These are phyloP conservation scores for Pyrenophora teres DNA, from an alignment of 2,329 filamentous ascomycete species.

Conservation along the genomic window DNA sequence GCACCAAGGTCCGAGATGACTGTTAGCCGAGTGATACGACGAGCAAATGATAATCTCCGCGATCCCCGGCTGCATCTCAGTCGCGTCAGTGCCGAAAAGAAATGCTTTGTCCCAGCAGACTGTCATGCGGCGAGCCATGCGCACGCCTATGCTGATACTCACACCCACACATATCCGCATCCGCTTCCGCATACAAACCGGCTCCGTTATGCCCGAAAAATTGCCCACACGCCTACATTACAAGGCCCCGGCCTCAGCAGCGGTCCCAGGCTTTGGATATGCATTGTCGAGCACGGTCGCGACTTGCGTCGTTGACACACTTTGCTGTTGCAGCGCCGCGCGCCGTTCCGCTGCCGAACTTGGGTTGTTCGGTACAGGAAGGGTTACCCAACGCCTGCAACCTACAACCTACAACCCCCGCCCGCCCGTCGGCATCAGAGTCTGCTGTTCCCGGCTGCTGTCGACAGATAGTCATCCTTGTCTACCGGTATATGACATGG, in stretches of 20 bases:
- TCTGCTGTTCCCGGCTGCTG: no score
- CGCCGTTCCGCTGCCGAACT: slow-evolving; percentile 29
- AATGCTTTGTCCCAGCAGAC: slow-evolving; percentile 14
- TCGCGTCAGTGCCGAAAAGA: slow-evolving; percentile 17
- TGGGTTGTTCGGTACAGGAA: slow-evolving; percentile 8
- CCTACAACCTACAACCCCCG: neutral
- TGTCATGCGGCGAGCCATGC: slow-evolving; percentile 12
- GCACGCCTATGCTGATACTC: slow-evolving; percentile 6
- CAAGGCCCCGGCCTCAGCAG: no score
- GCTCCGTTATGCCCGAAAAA: slow-evolving; percentile 1
- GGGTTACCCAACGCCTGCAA: slow-evolving; percentile 8
- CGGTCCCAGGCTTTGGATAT: slow-evolving; percentile 4
- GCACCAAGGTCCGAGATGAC: slow-evolving; percentile 20
- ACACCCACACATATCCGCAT: neutral
- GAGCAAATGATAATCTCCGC: slow-evolving; percentile 24
- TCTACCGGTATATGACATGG: no score
- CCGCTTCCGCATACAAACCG: neutral
- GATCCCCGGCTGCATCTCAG: slow-evolving; percentile 15
- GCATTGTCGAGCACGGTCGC: slow-evolving; percentile 19
- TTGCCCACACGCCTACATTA: neutral
- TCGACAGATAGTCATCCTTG: no score
- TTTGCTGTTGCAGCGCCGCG: slow-evolving; percentile 25
- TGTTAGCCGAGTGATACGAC: slow-evolving; percentile 7
- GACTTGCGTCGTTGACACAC: slow-evolving; percentile 18
- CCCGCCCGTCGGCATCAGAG: neutral